A percentile compares a stretch with the other conserved stretches of the same genome.
Conservation (phyloP, 2,329 filamentous ascomycete species). For the Ophiostoma sp. region DNA sequence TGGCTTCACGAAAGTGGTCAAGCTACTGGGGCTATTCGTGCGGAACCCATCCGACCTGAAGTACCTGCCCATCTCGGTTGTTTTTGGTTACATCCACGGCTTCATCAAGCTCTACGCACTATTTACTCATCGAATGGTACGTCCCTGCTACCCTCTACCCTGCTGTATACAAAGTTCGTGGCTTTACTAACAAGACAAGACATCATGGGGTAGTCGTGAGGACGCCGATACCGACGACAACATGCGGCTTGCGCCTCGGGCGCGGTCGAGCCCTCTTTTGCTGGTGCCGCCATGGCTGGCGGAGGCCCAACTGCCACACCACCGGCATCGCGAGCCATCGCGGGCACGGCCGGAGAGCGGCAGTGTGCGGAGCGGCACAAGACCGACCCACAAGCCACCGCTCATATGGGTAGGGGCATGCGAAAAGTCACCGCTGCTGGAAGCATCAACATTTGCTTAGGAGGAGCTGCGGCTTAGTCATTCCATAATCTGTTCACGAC, state of each 20-base stretch:
- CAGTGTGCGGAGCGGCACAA: slow-evolving; percentile 11
- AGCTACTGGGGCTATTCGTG: slow-evolving; percentile 79
- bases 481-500: slow-evolving; percentile 9
- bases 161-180: not conserved
- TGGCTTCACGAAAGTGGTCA: slow-evolving; percentile 80
- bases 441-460: not conserved
- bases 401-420: slow-evolving; percentile 13
- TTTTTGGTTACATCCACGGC: slow-evolving; percentile 91
- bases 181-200: slow-evolving; percentile 54
- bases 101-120: slow-evolving; percentile 87
- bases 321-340: slow-evolving; percentile 6
- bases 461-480: not conserved
- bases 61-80: slow-evolving; percentile 75
- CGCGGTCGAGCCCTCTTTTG: slow-evolving; percentile 30
- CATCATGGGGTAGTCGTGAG: slow-evolving; percentile 89
- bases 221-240: slow-evolving; percentile 79
- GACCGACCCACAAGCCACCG: not conserved
- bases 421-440: slow-evolving; percentile 23
- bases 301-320: slow-evolving; percentile 4
- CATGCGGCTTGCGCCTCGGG: slow-evolving; percentile 24
- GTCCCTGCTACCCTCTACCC: not conserved
- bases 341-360: not conserved
- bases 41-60: slow-evolving; percentile 76
- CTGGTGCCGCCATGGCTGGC: slow-evolving; percentile 37
- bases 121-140: slow-evolving; percentile 72